Conservation (phyloP, 1,284 basidiomycete genomes). For the Rhodotorula sp. region DNA sequence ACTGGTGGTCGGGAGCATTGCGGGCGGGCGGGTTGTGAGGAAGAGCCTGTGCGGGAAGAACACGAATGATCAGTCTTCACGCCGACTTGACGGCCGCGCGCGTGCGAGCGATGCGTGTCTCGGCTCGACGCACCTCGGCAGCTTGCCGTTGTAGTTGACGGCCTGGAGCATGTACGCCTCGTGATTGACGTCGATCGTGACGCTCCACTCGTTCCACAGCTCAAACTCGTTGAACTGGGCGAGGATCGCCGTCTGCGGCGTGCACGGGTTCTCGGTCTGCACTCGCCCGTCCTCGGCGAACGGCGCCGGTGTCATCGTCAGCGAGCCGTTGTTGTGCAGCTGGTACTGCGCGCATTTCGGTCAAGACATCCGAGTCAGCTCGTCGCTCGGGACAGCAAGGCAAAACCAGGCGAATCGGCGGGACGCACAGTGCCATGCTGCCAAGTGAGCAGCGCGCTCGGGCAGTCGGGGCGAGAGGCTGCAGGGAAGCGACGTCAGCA, state of each 20-base stretch:
- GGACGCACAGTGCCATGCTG: conserved; percentile 65
- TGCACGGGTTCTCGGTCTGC: conserved; percentile 87
- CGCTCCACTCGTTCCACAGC: conserved; percentile 60
- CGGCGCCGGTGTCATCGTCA: conserved; percentile 54
- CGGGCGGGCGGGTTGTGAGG: conserved; percentile 38
- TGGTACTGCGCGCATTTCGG: conserved; percentile 53
- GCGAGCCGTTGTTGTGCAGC: conserved; percentile 64
- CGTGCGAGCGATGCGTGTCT: no score
- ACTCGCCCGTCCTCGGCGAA: conserved; percentile 77
- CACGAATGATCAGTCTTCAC: background rate
- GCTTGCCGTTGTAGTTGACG: conserved; percentile 64
- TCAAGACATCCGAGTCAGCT: background rate
- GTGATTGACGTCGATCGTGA: conserved; percentile 60
- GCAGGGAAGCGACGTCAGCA: background rate
- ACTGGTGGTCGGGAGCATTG: conserved; percentile 40
- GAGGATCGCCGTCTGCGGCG: conserved; percentile 78
- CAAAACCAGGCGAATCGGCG: background rate
- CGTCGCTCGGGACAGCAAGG: background rate
- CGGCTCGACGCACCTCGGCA: conserved; percentile 34
- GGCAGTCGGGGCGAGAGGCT: conserved; percentile 75
- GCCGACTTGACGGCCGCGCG: no score
- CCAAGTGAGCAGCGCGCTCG: conserved; percentile 80
- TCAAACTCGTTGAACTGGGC: conserved; percentile 64
- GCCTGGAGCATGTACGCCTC: conserved; percentile 65
- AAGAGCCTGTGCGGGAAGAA: conserved; percentile 17